Evolutionary conservation across 371 early-diverging fungal species (phyloP), one percentile per base, ranked within the genome.

Genomic region (Globomyces sp.): DNA sequence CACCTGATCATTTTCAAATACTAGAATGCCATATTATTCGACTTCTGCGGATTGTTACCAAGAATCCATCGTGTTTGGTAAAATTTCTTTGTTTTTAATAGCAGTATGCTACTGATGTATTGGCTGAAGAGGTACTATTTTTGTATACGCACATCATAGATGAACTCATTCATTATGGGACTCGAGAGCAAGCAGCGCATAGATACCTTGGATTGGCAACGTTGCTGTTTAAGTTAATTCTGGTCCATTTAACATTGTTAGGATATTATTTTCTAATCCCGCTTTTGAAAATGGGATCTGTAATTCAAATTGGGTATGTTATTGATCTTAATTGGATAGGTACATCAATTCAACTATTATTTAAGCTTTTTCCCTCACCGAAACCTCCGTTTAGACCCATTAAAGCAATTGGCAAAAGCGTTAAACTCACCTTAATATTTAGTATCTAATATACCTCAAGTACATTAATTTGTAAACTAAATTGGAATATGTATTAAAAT

Each of bases 61-160:
- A 64, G 44, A 68, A 58, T 65, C 79, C 71, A 65, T 74, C 4
- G 50, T 42, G 50, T 46, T 39, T 45, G 24, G 11, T 68, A 37
- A 37, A n/a, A n/a, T 13, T 43, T 49, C 50, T 8, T 71, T 46
- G 8, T 72, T 53, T 71, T 24, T 24, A 24, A 24, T 0, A 24
- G 71, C 24, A 71, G 68, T 13, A 60, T 66, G 45, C 13, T 41
- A 48, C 37, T 45, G 11, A 47, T 4, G 11, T 62, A 13, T 49
- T 45, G 1, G 60, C 36, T 34, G 39, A 51, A 55, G 86, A 87
- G 37, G 53, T 85, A 9, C 80, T 75, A 50, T 86, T 88, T 60
- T 74, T 78, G 53, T 89, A 86, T 67, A 71, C 74, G n/a, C 87
- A 86, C 66, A 80, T 89, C 67, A 82, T 87, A 1, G 88, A 88